A percentile compares a stretch with the other conserved stretches of the same genome.
Evolutionary conservation across 352 stramenopile genomes (phyloP).

Genomic region (Phytophthora pistaciae): DNA sequence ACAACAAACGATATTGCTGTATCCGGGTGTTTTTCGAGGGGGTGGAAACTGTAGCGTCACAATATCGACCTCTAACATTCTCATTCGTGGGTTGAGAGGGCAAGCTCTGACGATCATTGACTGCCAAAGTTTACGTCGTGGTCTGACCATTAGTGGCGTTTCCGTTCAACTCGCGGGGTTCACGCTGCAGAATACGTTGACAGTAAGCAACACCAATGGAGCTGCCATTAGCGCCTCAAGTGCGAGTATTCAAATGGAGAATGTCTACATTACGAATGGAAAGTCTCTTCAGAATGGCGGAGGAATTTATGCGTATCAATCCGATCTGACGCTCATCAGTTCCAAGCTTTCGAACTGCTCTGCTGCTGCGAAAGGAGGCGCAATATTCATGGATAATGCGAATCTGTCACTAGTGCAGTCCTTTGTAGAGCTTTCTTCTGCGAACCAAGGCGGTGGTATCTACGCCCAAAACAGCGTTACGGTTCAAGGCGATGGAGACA

Average conservation of each 20-base stretch:
- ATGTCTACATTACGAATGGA: slow-evolving; percentile 20
- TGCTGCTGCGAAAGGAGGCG: slow-evolving; percentile 36
- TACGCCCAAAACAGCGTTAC: slow-evolving; percentile 31
- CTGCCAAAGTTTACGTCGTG: slow-evolving; percentile 30
- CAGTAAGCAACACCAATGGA: slow-evolving; percentile 15
- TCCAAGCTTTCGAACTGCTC: slow-evolving; percentile 25
- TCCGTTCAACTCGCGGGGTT: slow-evolving; percentile 35
- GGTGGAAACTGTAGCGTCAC: slow-evolving; percentile 50
- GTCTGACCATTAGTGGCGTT: slow-evolving; percentile 37
- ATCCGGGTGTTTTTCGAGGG: slow-evolving; percentile 52
- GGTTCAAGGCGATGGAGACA: slow-evolving; percentile 23
- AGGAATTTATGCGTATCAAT: slow-evolving; percentile 36
- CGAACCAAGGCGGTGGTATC: slow-evolving; percentile 38
- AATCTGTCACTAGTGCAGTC: slow-evolving; percentile 23
- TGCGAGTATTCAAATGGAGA: slow-evolving; percentile 19
- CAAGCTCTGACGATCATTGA: slow-evolving; percentile 46
- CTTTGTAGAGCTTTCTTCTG: slow-evolving; percentile 20
- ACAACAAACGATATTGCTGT: slow-evolving; percentile 56
- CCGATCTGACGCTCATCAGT: slow-evolving; percentile 33
- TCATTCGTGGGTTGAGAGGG: slow-evolving; percentile 54
- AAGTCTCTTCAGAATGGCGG: slow-evolving; percentile 36
- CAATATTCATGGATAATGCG: slow-evolving; percentile 38
- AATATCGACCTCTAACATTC: slow-evolving; percentile 31
- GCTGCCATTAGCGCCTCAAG: slow-evolving; percentile 38
- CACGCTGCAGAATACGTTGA: slow-evolving; percentile 28